Evolutionary conservation across 192 early-diverging fungal species (phyloP), one percentile per base, ranked within the genome.

Genomic region (Diversispora eburnea): DNA sequence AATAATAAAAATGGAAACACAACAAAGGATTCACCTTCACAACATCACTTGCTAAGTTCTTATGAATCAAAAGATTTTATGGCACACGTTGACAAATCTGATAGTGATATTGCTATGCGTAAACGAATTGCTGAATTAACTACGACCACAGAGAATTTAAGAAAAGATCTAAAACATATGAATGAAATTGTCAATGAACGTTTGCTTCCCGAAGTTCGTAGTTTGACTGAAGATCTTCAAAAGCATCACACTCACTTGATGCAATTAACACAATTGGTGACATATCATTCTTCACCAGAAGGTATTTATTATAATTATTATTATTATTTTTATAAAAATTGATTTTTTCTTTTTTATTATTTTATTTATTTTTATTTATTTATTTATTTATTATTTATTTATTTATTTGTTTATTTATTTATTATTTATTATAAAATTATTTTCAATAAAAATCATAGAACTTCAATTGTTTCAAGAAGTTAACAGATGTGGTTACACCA

Each of bases 91-190:
- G 70, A 61, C 25, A 45, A 46, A 25, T 47, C 56, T 25, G 58
- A 62, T 39, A 51, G 48, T 39, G 70, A 72, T 62, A 7, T 12
- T 9, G 13, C 19, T 4, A 72, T 62, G 70, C 57, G 55, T 47
- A 42, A 72, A 59, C 45, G 58, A 19, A 60, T 72, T 51, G 41
- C 20, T 7, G 58, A 55, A 13, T 33, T 72, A 51, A 59, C 57
- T 0, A 20, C 17, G 13, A 62, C 48, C 1, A 72, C 70, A 9
- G 70, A 72, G 15, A 72, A 72, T 51, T 49, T 72, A 22, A 17
- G 70, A 51, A 55, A 72, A 22, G 70, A 72, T 58, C 45, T 72
- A 52, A 72, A 72, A 61, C 54, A 72, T 39, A 72, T 72, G 46
- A 48, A 46, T 42, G 62, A 46, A 10, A 58, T 72, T 48, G 70